Evolutionary conservation across 176 grass and related monocot species (phyloP).

Genomic region (Zoysia japonica): DNA sequence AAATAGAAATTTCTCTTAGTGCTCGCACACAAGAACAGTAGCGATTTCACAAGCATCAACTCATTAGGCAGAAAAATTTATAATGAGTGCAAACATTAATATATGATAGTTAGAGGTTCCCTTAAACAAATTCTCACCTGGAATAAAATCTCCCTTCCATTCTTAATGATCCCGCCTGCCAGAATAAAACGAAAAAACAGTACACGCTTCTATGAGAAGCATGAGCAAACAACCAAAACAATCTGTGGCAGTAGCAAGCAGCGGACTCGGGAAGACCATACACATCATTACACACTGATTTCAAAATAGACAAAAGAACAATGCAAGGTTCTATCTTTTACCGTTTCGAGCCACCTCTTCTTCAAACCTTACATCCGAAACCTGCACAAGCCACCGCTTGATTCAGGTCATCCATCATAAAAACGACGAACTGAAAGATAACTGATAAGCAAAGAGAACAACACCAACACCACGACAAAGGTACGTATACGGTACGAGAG

Average conservation of each 20-base stretch:
- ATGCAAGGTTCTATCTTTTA: not conserved
- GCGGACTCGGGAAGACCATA: not conserved
- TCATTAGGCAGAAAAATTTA: not conserved
- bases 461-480: not conserved
- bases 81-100: too few relatives aligned
- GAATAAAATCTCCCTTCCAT: constrained; percentile 87
- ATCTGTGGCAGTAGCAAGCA: not conserved
- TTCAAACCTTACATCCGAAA: constrained; percentile 42
- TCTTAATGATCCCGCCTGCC: constrained; percentile 59
- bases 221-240: constrained; percentile 12
- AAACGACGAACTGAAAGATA: not conserved
- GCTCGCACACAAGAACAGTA: not conserved
- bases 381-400: constrained; percentile 36
- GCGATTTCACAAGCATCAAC: not conserved
- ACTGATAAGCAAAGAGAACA: constrained; percentile 26
- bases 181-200: not conserved
- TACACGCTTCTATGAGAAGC: not conserved
- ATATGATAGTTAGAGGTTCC: not conserved
- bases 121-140: constrained; percentile 51
- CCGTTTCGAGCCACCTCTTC: constrained; percentile 36
- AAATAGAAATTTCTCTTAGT: not conserved
- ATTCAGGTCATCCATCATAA: not conserved
- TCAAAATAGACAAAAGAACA: not conserved
- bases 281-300: not conserved
- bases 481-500: not conserved